phyloP scores from a whole-genome alignment of 2,329 filamentous ascomycete genomes.

The Ophiosphaerella herpotricha region DNA sequence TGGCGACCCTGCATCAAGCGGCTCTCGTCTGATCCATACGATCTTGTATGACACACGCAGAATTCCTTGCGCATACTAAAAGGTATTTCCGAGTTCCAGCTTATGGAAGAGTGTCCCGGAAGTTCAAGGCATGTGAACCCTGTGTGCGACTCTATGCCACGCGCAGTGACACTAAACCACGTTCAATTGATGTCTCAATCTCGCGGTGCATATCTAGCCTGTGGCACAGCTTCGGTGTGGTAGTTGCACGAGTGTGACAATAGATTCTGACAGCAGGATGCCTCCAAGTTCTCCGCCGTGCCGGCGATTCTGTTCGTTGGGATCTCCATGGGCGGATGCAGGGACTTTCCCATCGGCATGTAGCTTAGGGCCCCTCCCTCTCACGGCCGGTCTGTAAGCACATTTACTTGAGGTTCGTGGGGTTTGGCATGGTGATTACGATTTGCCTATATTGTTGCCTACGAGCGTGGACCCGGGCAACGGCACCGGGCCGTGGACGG shows the following conservation, averaged over 20 bases:
- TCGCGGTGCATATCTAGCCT: slow-evolving; percentile 45
- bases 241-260: slow-evolving; percentile 19
- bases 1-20: slow-evolving; percentile 23
- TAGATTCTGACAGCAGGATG: slow-evolving; percentile 19
- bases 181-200: slow-evolving; percentile 29
- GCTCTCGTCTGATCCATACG: slow-evolving; percentile 13
- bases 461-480: slow-evolving; percentile 2
- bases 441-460: background rate
- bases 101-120: slow-evolving; percentile 10
- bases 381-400: slow-evolving; percentile 1
- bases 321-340: slow-evolving; percentile 7
- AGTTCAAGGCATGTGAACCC: slow-evolving; percentile 27
- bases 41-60: slow-evolving; percentile 21
- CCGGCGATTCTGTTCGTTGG: background rate
- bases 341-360: slow-evolving; percentile 4
- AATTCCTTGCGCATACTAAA: slow-evolving; percentile 2
- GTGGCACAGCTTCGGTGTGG: slow-evolving; percentile 25
- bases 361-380: background rate
- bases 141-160: slow-evolving; percentile 21
- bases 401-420: background rate
- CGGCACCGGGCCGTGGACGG: slow-evolving; percentile 3
- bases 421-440: background rate
- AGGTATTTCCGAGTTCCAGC: slow-evolving; percentile 9
- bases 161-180: slow-evolving; percentile 24
- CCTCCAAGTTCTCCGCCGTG: slow-evolving; percentile 6